These are phyloP conservation scores for Coemansia umbellata DNA, from an alignment of 192 early-diverging fungal species.

Conservation along the genomic window DNA sequence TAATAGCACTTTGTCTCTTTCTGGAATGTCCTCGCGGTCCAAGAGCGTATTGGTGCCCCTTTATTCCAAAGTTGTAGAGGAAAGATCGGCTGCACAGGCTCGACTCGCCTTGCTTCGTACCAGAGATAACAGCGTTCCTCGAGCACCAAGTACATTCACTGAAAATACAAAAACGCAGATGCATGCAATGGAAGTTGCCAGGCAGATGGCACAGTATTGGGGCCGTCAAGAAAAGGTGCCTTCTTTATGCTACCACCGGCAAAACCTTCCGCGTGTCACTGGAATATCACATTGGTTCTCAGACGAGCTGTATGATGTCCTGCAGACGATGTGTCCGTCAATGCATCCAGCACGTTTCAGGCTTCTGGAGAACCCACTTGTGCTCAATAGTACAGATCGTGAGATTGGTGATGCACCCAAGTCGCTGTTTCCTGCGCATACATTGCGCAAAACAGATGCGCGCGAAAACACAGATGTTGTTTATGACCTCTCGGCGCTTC, in stretches of 20 bases:
- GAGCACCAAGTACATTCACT: slow-evolving; percentile 38
- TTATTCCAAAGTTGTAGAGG: slow-evolving; percentile 6
- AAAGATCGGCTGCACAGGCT: slow-evolving; percentile 2
- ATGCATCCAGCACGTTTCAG: slow-evolving; percentile 45
- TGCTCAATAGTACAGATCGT: slow-evolving; percentile 19
- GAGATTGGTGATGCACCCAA: slow-evolving; percentile 17
- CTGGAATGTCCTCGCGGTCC: background rate
- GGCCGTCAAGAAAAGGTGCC: slow-evolving; percentile 33
- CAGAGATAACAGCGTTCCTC: slow-evolving; percentile 14
- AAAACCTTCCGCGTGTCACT: slow-evolving; percentile 42
- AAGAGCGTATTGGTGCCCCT: slow-evolving; percentile 23
- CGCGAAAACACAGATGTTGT: slow-evolving; percentile 16
- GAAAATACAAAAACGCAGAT: slow-evolving; percentile 43
- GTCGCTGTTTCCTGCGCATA: slow-evolving; percentile 39
- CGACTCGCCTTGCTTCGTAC: slow-evolving; percentile 26
- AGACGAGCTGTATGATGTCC: slow-evolving; percentile 46
- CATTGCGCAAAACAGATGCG: slow-evolving; percentile 12
- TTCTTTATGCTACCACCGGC: slow-evolving; percentile 38
- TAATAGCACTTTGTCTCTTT: background rate
- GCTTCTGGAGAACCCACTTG: slow-evolving; percentile 44
- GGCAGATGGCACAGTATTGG: slow-evolving; percentile 53
- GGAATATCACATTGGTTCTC: slow-evolving; percentile 49
- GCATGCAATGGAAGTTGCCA: slow-evolving; percentile 48
- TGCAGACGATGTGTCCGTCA: slow-evolving; percentile 38
- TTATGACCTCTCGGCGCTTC: slow-evolving; percentile 41